Evolutionary conservation across 345 rosid species (phyloP), one percentile per base, ranked within the genome.

Genomic region (Heritiera littoralis): DNA sequence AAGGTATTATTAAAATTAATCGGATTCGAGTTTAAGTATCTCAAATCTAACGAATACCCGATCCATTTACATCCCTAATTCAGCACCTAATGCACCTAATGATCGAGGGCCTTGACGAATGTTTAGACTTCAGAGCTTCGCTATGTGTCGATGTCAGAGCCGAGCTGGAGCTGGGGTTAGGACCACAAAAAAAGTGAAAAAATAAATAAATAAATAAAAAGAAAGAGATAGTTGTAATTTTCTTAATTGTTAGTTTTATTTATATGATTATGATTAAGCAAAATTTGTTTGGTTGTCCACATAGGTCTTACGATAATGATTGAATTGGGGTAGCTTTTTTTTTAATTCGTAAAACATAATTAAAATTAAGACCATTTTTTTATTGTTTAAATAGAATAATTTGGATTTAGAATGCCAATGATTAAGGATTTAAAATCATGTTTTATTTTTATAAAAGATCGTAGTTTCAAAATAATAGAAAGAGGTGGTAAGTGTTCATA

Each of bases 61-160:
- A n/a, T n/a, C n/a, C n/a, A n/a, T n/a, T n/a, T n/a, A n/a, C n/a
- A n/a, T n/a, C n/a, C n/a, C n/a, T n/a, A n/a, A n/a, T n/a, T n/a
- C n/a, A 55, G 65, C 65, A 14, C n/a, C 51, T 38, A 55, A 73
- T 73, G 51, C 65, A 14, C n/a, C 51, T 38, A 55, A 73, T 73
- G 11, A 40, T 73, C 18, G 49, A 52, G 32, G 32, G 74, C 46
- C 56, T 69, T 69, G 38, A 48, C 30, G 0, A 69, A 11, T 1
- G 20, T 71, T 51, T 51, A 28, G 28, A 23, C 28, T 23, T 23
- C 28, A 23, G 6, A 49, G 60, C 59, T 72, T 52, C 2, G 46
- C 48, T 52, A 6, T 4, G 38, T 35, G 38, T 3, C 38, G 3
- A 1, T 35, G 76, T 72, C 48, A 35, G 61, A 54, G 61, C 46